Conservation (phyloP, 768 basidiomycete species). For the Mycena olivaceomarginata region DNA sequence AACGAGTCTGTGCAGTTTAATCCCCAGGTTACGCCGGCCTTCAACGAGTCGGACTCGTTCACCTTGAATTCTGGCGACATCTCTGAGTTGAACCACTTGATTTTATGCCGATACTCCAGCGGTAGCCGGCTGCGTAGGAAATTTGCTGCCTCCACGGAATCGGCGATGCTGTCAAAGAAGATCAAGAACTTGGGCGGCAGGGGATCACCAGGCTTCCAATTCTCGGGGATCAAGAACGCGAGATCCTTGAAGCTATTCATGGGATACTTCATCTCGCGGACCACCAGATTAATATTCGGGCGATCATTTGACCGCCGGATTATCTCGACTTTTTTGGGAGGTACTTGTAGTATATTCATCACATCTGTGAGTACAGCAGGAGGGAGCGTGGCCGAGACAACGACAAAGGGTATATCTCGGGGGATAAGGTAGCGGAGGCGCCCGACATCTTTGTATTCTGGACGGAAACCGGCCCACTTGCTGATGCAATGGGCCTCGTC, state of each 20-base stretch:
- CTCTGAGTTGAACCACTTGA: slow-evolving; percentile 48
- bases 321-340: slow-evolving; percentile 19
- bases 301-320: slow-evolving; percentile 40
- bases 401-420: slow-evolving; percentile 50
- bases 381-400: slow-evolving; percentile 59
- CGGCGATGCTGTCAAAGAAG: slow-evolving; percentile 26
- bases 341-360: slow-evolving; percentile 45
- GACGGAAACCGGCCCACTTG: slow-evolving; percentile 60
- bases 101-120: slow-evolving; percentile 32
- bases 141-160: slow-evolving; percentile 31
- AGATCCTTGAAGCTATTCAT: slow-evolving; percentile 16
- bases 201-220: slow-evolving; percentile 30
- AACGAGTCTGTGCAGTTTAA: slow-evolving; percentile 45
- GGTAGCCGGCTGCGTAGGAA: slow-evolving; percentile 25
- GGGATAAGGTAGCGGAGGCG: slow-evolving; percentile 53
- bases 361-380: slow-evolving; percentile 48
- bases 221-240: slow-evolving; percentile 41
- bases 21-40: neutral
- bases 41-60: slow-evolving; percentile 19
- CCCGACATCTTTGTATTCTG: slow-evolving; percentile 52
- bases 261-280: slow-evolving; percentile 41
- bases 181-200: slow-evolving; percentile 46
- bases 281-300: slow-evolving; percentile 43
- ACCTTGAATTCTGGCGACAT: slow-evolving; percentile 44
- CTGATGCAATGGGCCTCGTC: slow-evolving; percentile 65